phyloP scores from a whole-genome alignment of 305 asterid genomes.

The Andrographis paniculata region DNA sequence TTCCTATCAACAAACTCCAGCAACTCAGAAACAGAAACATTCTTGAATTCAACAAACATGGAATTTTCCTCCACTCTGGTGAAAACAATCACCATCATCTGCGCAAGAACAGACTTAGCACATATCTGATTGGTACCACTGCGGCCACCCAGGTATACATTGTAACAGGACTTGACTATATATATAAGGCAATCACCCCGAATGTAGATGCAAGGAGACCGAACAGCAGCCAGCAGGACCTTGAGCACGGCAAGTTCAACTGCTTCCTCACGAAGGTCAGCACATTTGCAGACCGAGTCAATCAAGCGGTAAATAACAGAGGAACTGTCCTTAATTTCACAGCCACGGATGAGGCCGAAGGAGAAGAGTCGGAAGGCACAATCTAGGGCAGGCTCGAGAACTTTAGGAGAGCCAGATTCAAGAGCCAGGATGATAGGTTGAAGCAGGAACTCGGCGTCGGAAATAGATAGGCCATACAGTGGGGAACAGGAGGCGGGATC shows the following conservation, averaged over 20 bases:
- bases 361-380: constrained; percentile 71
- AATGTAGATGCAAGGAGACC: constrained; percentile 60
- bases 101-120: constrained; percentile 92
- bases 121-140: constrained; percentile 99
- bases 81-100: constrained; percentile 89
- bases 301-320: constrained; percentile 56
- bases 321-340: constrained; percentile 41
- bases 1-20: constrained; percentile 90
- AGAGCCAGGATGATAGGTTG: constrained; percentile 71
- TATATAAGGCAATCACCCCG: constrained; percentile 76
- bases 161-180: constrained; percentile 89
- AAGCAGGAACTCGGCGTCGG: constrained; percentile 63
- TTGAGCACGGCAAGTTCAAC: constrained; percentile 72
- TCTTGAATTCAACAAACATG: constrained; percentile 43
- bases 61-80: constrained; percentile 74
- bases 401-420: constrained; percentile 74
- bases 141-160: constrained; percentile 83
- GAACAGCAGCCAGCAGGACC: constrained; percentile 71
- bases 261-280: constrained; percentile 64
- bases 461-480: constrained; percentile 58
- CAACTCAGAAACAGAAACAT: constrained; percentile 63
- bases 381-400: constrained; percentile 92
- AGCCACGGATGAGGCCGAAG: constrained; percentile 61
- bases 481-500: constrained; percentile 82
- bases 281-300: constrained; percentile 75